Evolutionary conservation across 2,329 filamentous ascomycete species (phyloP), one percentile per base, ranked within the genome.

Genomic region (Claviceps spartinae): DNA sequence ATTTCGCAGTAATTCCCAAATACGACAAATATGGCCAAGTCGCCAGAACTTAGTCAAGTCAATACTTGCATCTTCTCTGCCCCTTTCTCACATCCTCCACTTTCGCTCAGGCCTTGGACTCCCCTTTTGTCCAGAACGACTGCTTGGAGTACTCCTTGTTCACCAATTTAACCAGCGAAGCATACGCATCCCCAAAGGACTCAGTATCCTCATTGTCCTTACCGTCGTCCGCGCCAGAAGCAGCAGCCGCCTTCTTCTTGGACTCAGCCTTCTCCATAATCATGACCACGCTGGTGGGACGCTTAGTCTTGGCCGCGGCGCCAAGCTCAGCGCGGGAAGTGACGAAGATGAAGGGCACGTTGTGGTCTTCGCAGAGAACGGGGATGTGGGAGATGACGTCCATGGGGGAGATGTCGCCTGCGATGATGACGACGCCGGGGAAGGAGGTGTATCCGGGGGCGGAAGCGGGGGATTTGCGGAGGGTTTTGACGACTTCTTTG

Each of bases 311-410:
- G 55, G 90, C 90, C 3, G 93, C 91, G 60, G 88, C 87, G 64
- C 93, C 93, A 53, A 98, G 82, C 74, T 97, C 91, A 55, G 89
- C 91, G 61, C 93, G 85, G 63, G 86, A 94, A 55, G 84, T 82
- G 62, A 98, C 87, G 70, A 94, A 98, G 69, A 98, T 82, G 74
- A 97, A 98, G 37, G 93, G 93, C 55, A 96, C 88, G 71, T 87
- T 88, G 78, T 96, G 90, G 73, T 97, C 91, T 74, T 98, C 93
- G 78, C 93, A 97, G 54, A 97, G 84, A 53, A 98, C 87, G 62
- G 93, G 93, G 59, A 98, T 87, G 73, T 98, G 93, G 55, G 88
- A 93, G 73, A 98, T 96, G 68, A 98, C 93, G 70, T 98, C 93
- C 83, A 93, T 91, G 59, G 93, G 93, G 50, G 88, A 95, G 74